Percentiles rank a stretch among this genome's conserved stretches.
These are phyloP conservation scores for Penicillium sp. DNA, from an alignment of 2,329 filamentous ascomycete species.

Conservation along the genomic window DNA sequence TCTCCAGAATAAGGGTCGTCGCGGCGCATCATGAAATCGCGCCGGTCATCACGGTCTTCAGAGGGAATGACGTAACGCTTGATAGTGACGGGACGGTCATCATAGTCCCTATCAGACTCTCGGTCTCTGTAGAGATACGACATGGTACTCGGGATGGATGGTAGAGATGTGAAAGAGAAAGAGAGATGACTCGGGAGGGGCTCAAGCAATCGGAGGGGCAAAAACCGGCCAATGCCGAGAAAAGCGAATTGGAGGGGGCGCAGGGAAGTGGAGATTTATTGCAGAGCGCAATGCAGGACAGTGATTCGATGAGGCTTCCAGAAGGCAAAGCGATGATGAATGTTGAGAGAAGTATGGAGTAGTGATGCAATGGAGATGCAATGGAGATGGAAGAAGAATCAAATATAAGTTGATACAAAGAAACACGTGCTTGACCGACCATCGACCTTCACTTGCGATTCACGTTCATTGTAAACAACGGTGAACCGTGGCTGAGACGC, in stretches of 20 bases:
- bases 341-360: too few species aligned
- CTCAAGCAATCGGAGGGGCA: conserved; percentile 2
- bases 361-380: not conserved
- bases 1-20: conserved; percentile 28
- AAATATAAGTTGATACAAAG: not conserved
- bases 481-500: not conserved
- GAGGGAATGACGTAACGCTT: conserved; percentile 52
- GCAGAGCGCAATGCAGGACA: conserved; percentile 14
- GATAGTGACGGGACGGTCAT: conserved; percentile 45
- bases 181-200: not conserved
- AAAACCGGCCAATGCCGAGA: conserved; percentile 6
- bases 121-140: conserved; percentile 39
- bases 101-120: conserved; percentile 39
- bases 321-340: conserved; percentile 8
- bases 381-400: not conserved
- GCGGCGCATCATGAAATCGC: conserved; percentile 29
- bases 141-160: conserved; percentile 18
- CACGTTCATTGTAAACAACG: not conserved
- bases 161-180: conserved; percentile 4
- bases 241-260: conserved; percentile 21
- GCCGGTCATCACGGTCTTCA: conserved; percentile 36
- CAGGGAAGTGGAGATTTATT: conserved; percentile 17
- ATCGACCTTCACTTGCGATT: too few species aligned
- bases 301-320: conserved; percentile 15
- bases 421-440: too few species aligned